Percentiles rank a stretch among this genome's conserved stretches.
These are phyloP conservation scores for Babesia sp. DNA, from an alignment of 169 alveolate species.

Conservation along the genomic window DNA sequence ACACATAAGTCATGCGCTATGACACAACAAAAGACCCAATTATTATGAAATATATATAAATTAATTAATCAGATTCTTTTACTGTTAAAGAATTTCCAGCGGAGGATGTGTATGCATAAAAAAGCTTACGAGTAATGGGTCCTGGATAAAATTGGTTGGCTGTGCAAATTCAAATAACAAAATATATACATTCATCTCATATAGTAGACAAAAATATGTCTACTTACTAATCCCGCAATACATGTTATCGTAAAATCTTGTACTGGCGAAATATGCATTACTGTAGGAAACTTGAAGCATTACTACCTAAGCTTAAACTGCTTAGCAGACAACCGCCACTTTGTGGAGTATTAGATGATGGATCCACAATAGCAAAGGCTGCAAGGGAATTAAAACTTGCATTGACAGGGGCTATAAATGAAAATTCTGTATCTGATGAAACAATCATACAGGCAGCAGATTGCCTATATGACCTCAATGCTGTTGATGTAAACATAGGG, in stretches of 20 bases:
- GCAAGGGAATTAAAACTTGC: constrained; percentile 22
- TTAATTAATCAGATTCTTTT: too few species aligned
- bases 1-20: too few species aligned
- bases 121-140: too few species aligned
- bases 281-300: not conserved
- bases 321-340: constrained; percentile 3
- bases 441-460: constrained; percentile 48
- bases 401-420: not conserved
- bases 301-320: constrained; percentile 30
- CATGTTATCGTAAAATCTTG: not conserved
- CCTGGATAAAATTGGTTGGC: too few species aligned
- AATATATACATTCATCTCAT: too few species aligned
- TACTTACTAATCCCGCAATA: too few species aligned
- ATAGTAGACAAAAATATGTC: too few species aligned
- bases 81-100: too few species aligned
- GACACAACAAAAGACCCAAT: too few species aligned
- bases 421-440: constrained; percentile 40
- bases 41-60: too few species aligned
- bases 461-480: constrained; percentile 57
- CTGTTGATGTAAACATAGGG: constrained; percentile 12
- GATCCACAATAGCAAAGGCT: not conserved
- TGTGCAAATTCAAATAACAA: too few species aligned
- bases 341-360: not conserved
- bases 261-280: not conserved
- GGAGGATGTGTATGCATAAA: too few species aligned